A percentile compares a stretch with the other conserved stretches of the same genome.
Evolutionary conservation across 345 rosid species (phyloP).

Genomic region (Dipteronia dyeriana): DNA sequence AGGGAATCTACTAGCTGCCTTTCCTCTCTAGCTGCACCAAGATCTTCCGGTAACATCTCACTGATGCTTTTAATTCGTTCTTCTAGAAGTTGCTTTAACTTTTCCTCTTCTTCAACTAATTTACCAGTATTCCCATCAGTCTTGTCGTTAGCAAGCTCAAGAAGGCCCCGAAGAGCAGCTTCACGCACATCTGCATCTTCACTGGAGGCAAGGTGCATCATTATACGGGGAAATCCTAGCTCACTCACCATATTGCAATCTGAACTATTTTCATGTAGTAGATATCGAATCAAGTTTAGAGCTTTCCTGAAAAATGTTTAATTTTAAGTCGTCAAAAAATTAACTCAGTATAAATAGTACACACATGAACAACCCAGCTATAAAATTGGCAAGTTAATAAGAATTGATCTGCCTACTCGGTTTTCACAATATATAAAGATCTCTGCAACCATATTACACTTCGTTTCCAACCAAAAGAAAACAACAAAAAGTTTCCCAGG

Average conservation of each 20-base stretch:
- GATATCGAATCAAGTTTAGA: conserved; percentile 82
- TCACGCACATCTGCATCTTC: conserved; percentile 77
- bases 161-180: conserved; percentile 74
- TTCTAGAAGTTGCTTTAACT: conserved; percentile 68
- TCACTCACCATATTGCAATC: conserved; percentile 63
- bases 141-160: conserved; percentile 62
- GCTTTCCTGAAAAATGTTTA: conserved; percentile 67
- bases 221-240: conserved; percentile 74
- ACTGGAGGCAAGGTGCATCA: conserved; percentile 83
- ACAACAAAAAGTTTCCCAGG: too few species aligned
- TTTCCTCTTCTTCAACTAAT: conserved; percentile 52
- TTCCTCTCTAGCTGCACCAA: conserved; percentile 79
- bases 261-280: conserved; percentile 68
- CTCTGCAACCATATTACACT: background rate
- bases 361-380: background rate
- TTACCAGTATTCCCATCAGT: conserved; percentile 35
- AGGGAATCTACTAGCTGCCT: conserved; percentile 78
- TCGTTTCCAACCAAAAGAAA: background rate
- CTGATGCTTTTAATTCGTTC: conserved; percentile 63
- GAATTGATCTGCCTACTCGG: too few species aligned
- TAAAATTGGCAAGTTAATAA: background rate
- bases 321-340: background rate
- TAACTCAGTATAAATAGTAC: background rate
- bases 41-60: conserved; percentile 74
- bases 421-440: background rate